Evolutionary conservation across 257 asterid genomes (phyloP).

Genomic region (Nemophila menziesii): DNA sequence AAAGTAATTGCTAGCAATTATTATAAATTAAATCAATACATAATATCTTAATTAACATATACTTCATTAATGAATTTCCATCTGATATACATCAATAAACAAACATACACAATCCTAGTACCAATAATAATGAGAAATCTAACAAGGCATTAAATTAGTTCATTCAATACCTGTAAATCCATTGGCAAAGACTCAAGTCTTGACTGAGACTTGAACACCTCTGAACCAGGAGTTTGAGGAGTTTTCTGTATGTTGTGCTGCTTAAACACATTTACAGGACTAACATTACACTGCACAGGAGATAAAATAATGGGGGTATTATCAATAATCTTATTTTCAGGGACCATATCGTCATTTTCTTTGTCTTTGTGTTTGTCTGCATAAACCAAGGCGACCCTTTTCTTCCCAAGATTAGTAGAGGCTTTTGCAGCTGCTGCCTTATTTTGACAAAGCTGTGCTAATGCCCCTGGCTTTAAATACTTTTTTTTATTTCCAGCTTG

Average conservation of each 20-base stretch:
- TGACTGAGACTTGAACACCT: constrained; percentile 24
- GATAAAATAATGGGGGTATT: constrained; percentile 32
- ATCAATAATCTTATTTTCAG: constrained; percentile 6
- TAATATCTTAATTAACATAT: too few relatives aligned
- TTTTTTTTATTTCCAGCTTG: background rate
- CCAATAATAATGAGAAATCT: too few relatives aligned
- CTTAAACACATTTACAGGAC: constrained; percentile 12
- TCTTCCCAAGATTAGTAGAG: background rate
- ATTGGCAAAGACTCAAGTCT: constrained; percentile 54
- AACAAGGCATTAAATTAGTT: too few relatives aligned
- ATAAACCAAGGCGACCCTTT: constrained; percentile 1
- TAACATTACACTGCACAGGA: constrained; percentile 35
- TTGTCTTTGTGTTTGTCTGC: background rate
- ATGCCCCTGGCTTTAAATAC: constrained; percentile 2
- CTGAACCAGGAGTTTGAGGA: constrained; percentile 38
- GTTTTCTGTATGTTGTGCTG: constrained; percentile 22
- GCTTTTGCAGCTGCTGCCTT: background rate
- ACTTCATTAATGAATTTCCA: too few relatives aligned
- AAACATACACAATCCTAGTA: too few relatives aligned
- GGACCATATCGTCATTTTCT: background rate
- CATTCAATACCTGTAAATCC: constrained; percentile 62
- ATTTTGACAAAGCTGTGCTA: background rate
- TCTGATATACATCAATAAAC: too few relatives aligned
- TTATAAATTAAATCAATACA: too few relatives aligned
- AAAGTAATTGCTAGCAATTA: too few relatives aligned